A percentile compares a stretch with the other conserved stretches of the same genome.
Evolutionary conservation across 768 basidiomycete genomes (phyloP).

Genomic region (Calocybe gangraenosa): DNA sequence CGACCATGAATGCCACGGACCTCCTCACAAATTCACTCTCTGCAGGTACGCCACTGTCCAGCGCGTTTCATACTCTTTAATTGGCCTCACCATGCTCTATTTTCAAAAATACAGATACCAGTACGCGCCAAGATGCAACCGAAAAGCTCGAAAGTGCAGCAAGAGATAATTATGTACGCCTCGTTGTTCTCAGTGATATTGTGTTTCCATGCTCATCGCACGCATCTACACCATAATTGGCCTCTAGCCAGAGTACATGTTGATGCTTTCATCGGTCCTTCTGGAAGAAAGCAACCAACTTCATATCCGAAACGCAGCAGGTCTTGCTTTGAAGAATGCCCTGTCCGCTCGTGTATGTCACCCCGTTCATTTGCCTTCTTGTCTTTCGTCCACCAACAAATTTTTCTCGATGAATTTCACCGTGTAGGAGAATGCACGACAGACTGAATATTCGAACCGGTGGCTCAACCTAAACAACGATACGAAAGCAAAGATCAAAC

Average conservation of each 20-base stretch:
- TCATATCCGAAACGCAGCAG: slow-evolving; percentile 91
- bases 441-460: slow-evolving; percentile 69
- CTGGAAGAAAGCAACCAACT: slow-evolving; percentile 66
- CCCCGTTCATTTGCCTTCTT: slow-evolving; percentile 13
- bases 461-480: slow-evolving; percentile 77
- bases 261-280: slow-evolving; percentile 83
- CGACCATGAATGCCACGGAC: slow-evolving; percentile 84
- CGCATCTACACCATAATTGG: slow-evolving; percentile 16
- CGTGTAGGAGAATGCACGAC: slow-evolving; percentile 64
- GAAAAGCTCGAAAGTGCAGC: slow-evolving; percentile 84
- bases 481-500: slow-evolving; percentile 80
- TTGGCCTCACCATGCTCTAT: slow-evolving; percentile 16
- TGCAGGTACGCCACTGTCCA: slow-evolving; percentile 55
- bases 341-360: slow-evolving; percentile 78
- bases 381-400: slow-evolving; percentile 10
- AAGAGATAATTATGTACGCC: slow-evolving; percentile 83
- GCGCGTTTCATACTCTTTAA: slow-evolving; percentile 25
- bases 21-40: slow-evolving; percentile 93
- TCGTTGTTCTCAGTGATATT: slow-evolving; percentile 13
- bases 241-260: slow-evolving; percentile 84
- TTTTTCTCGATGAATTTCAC: slow-evolving; percentile 16
- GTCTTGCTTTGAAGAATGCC: slow-evolving; percentile 94
- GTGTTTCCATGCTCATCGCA: slow-evolving; percentile 16
- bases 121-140: slow-evolving; percentile 88
- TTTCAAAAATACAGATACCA: slow-evolving; percentile 56